These are phyloP conservation scores for Citeromyces matritensis DNA, from an alignment of 805 yeast genomes.

Conservation along the genomic window DNA sequence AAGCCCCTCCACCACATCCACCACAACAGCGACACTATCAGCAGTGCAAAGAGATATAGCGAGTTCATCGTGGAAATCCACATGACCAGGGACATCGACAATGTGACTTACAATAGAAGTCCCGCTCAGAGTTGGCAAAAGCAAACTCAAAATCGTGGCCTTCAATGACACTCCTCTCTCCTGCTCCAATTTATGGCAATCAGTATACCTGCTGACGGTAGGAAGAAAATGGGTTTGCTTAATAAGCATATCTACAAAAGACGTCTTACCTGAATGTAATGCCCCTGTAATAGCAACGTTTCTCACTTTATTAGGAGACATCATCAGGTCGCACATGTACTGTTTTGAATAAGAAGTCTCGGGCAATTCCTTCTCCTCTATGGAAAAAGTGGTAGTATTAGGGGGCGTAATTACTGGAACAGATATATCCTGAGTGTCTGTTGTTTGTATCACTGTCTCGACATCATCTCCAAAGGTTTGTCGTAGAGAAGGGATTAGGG, in stretches of 20 bases:
- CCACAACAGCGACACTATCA: constrained; percentile 54
- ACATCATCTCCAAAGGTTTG: constrained; percentile 47
- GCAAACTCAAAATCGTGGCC: constrained; percentile 42
- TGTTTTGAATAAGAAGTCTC: constrained; percentile 42
- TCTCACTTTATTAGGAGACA: constrained; percentile 48
- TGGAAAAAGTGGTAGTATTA: constrained; percentile 20
- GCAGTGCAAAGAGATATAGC: constrained; percentile 37
- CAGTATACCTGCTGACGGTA: constrained; percentile 39
- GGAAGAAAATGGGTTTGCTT: constrained; percentile 50
- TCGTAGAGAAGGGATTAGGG: constrained; percentile 14
- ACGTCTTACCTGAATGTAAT: constrained; percentile 76
- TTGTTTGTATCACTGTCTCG: constrained; percentile 38
- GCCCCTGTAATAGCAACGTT: constrained; percentile 74
- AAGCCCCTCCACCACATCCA: constrained; percentile 83
- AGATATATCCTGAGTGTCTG: constrained; percentile 26
- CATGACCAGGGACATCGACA: constrained; percentile 88
- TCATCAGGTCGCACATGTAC: constrained; percentile 35
- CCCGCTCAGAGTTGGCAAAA: constrained; percentile 35
- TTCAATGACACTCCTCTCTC: constrained; percentile 60
- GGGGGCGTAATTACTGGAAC: constrained; percentile 56
- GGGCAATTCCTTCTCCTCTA: constrained; percentile 44
- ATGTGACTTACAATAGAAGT: constrained; percentile 48
- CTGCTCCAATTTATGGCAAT: constrained; percentile 53
- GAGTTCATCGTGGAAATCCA: constrained; percentile 67
- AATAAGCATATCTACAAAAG: constrained; percentile 55